A percentile compares a stretch with the other conserved stretches of the same genome.
These are phyloP conservation scores for Pezicula radicicola DNA, from an alignment of 2,329 filamentous ascomycete genomes.

Conservation along the genomic window DNA sequence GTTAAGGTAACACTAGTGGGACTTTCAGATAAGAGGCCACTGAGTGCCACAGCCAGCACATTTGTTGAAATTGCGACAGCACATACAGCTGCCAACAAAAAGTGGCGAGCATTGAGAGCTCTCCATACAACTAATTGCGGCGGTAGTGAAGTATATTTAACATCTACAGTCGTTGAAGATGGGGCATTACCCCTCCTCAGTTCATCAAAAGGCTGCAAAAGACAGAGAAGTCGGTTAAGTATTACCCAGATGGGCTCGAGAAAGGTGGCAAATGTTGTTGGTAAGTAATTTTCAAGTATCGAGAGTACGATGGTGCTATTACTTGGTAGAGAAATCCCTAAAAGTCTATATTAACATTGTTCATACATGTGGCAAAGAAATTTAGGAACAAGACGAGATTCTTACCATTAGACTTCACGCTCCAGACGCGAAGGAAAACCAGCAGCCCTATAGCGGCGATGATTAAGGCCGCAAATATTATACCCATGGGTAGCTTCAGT, in stretches of 20 bases:
- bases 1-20: background rate
- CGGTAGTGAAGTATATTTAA: constrained; percentile 50
- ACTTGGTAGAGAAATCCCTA: constrained; percentile 15
- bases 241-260: constrained; percentile 56
- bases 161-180: constrained; percentile 35
- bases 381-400: too few species aligned
- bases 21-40: constrained; percentile 45
- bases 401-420: constrained; percentile 12
- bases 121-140: constrained; percentile 47
- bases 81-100: constrained; percentile 45
- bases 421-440: constrained; percentile 7
- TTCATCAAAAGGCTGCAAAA: constrained; percentile 52
- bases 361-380: too few species aligned
- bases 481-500: constrained; percentile 8
- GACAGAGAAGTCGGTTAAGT: constrained; percentile 48
- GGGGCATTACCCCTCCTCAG: constrained; percentile 37
- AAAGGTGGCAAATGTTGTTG: constrained; percentile 50
- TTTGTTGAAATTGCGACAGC: constrained; percentile 47
- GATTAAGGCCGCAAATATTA: constrained; percentile 8
- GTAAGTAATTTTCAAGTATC: constrained; percentile 46
- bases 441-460: constrained; percentile 5
- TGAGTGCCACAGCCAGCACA: constrained; percentile 48
- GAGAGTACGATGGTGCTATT: constrained; percentile 27
- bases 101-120: constrained; percentile 41
- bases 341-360: too few species aligned